Percentiles rank a stretch among this genome's conserved stretches.
These are phyloP conservation scores for Durio zibethinus DNA, from an alignment of 345 rosid species.

Conservation along the genomic window DNA sequence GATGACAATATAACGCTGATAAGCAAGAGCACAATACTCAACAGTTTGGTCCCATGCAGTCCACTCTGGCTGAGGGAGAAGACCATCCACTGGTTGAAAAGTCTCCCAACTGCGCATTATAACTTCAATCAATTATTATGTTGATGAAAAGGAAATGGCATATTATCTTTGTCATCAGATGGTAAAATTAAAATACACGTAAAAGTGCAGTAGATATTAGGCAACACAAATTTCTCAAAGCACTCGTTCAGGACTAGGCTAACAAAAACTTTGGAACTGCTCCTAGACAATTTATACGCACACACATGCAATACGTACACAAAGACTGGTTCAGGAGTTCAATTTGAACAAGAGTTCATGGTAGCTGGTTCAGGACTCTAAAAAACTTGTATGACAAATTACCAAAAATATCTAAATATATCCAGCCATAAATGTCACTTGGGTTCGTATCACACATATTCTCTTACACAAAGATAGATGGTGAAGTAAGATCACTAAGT, in stretches of 20 bases:
- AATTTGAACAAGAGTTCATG: too few species aligned
- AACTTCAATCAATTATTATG: constrained; percentile 23
- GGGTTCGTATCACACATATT: background rate
- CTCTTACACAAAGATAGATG: background rate
- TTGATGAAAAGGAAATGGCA: constrained; percentile 1
- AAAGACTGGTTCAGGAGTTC: background rate
- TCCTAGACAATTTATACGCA: background rate
- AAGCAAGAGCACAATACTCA: constrained; percentile 96
- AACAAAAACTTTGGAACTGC: background rate
- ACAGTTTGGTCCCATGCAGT: constrained; percentile 99
- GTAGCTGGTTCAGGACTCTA: background rate
- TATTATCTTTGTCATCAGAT: background rate
- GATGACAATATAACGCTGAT: constrained; percentile 86
- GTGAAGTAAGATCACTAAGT: background rate
- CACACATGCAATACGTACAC: background rate
- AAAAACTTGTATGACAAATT: background rate
- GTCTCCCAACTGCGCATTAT: constrained; percentile 83
- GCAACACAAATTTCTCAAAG: background rate
- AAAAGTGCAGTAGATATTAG: background rate
- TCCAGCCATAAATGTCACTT: background rate
- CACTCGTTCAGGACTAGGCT: background rate
- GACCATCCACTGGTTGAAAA: constrained; percentile 88
- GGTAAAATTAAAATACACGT: background rate
- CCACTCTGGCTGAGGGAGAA: constrained; percentile 99
- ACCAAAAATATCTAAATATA: background rate